A percentile compares a stretch with the other conserved stretches of the same genome.
Evolutionary conservation across 768 basidiomycete species (phyloP).

Genomic region (Goffeauzyma gilvescens): DNA sequence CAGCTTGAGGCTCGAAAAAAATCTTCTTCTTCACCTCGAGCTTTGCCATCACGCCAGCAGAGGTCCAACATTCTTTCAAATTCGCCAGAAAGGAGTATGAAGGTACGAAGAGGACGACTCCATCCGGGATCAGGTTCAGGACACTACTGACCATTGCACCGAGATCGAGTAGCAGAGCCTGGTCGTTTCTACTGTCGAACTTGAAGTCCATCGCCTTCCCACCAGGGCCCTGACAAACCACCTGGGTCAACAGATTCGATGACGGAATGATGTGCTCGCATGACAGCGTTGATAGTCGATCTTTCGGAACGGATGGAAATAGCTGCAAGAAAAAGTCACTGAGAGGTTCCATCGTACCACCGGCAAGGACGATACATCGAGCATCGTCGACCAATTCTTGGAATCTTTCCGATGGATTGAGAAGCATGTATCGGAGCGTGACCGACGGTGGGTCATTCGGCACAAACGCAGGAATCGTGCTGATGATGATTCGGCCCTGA

Average conservation of each 20-base stretch:
- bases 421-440: conserved; percentile 70
- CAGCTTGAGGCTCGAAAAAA: conserved; percentile 72
- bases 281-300: conserved; percentile 58
- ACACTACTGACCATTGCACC: conserved; percentile 71
- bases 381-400: conserved; percentile 63
- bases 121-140: conserved; percentile 55
- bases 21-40: conserved; percentile 60
- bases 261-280: conserved; percentile 82
- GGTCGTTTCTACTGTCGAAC: conserved; percentile 51
- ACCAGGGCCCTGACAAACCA: conserved; percentile 54
- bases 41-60: conserved; percentile 44
- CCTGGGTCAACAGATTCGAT: conserved; percentile 54
- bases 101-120: conserved; percentile 84
- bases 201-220: conserved; percentile 65
- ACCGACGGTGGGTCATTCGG: conserved; percentile 23
- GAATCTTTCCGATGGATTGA: conserved; percentile 79
- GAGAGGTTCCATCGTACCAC: conserved; percentile 98
- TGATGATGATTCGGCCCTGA: conserved; percentile 58
- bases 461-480: conserved; percentile 18
- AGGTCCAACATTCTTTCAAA: conserved; percentile 49
- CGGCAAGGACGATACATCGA: conserved; percentile 70
- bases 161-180: conserved; percentile 49
- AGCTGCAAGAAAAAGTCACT: conserved; percentile 62
- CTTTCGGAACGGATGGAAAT: conserved; percentile 45
- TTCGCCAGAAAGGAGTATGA: conserved; percentile 65